Conservation (phyloP, 2,329 filamentous ascomycete species). For the Xylariomycetidae sp. region DNA sequence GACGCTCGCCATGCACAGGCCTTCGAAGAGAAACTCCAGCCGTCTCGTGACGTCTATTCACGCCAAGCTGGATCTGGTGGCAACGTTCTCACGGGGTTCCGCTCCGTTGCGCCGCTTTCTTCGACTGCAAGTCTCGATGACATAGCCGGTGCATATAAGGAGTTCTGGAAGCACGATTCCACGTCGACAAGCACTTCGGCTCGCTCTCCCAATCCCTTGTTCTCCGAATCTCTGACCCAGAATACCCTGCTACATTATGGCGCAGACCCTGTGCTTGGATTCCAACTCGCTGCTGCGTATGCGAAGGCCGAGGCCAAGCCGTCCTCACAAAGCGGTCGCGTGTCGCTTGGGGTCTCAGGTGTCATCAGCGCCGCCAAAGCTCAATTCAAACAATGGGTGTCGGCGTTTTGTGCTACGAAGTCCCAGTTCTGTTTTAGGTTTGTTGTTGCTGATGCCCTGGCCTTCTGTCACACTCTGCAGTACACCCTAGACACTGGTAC, state of each 20-base stretch:
- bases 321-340: background rate
- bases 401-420: too few relatives aligned
- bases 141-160: conserved; percentile 15
- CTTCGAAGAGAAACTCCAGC: background rate
- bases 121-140: conserved; percentile 18
- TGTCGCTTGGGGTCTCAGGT: conserved; percentile 4
- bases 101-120: conserved; percentile 31
- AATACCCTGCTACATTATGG: conserved; percentile 38
- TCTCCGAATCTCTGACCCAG: conserved; percentile 29
- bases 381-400: conserved; percentile 42
- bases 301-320: conserved; percentile 26
- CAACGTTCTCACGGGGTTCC: too few relatives aligned
- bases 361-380: conserved; percentile 30
- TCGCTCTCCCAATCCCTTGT: conserved; percentile 41
- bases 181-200: conserved; percentile 12
- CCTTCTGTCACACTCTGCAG: conserved; percentile 47
- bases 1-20: conserved; percentile 1
- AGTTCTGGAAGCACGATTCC: conserved; percentile 32
- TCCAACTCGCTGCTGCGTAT: conserved; percentile 48
- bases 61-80: too few relatives aligned
- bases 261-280: conserved; percentile 47
- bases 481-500: conserved; percentile 24
- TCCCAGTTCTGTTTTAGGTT: conserved; percentile 37
- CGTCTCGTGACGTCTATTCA: conserved; percentile 4
- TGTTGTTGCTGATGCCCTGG: conserved; percentile 40